These are phyloP conservation scores for Colletotrichum salicis DNA, from an alignment of 2,329 filamentous ascomycete species.

Conservation along the genomic window DNA sequence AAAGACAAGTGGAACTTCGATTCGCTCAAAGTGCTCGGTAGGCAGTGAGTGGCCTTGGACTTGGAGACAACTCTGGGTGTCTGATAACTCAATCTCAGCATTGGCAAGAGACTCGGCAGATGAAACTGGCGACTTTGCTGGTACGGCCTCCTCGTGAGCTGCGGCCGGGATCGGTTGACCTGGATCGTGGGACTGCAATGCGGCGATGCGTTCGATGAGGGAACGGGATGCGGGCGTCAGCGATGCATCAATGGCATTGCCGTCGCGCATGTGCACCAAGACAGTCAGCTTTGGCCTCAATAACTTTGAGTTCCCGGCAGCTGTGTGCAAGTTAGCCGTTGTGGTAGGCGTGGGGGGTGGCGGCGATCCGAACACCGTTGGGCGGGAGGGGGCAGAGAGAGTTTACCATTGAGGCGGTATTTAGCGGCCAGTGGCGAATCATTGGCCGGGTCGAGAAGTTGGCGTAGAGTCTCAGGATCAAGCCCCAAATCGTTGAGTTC, in stretches of 20 bases:
- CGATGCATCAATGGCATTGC: constrained; percentile 74
- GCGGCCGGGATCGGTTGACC: background rate
- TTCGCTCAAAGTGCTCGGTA: constrained; percentile 42
- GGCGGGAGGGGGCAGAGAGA: background rate
- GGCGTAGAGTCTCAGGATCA: constrained; percentile 74
- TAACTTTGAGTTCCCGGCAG: constrained; percentile 51
- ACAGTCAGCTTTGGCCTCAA: constrained; percentile 78
- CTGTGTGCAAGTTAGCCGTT: constrained; percentile 39
- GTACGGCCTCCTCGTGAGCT: background rate
- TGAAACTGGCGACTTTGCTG: background rate
- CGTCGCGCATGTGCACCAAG: constrained; percentile 73
- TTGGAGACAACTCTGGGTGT: constrained; percentile 31
- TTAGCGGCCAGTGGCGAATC: constrained; percentile 59
- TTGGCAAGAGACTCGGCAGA: constrained; percentile 2
- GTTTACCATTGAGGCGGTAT: constrained; percentile 65
- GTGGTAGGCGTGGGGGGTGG: background rate
- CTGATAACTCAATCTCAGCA: constrained; percentile 24
- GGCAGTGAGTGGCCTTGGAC: background rate
- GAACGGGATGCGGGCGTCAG: constrained; percentile 72
- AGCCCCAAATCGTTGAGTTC: constrained; percentile 79
- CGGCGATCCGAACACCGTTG: background rate
- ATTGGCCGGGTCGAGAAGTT: constrained; percentile 66
- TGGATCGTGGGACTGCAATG: constrained; percentile 37
- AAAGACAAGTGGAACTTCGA: constrained; percentile 82
- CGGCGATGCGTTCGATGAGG: constrained; percentile 70